Evolutionary conservation across 495 filamentous ascomycete genomes (phyloP), one percentile per base, ranked within the genome.

Genomic region (Neurospora sp.): DNA sequence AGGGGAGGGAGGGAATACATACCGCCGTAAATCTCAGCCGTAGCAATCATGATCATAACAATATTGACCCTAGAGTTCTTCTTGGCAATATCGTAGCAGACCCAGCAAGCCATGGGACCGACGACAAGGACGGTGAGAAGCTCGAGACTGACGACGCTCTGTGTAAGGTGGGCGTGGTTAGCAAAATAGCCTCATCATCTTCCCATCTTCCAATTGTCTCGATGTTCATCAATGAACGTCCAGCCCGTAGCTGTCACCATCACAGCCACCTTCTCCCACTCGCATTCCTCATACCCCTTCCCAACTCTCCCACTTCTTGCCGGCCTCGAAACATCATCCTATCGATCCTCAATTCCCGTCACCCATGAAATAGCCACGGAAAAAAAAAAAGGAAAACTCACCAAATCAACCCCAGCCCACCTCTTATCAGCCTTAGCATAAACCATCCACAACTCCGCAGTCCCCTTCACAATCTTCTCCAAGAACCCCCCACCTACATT

Each of bases 11-110:
- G 2, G 1, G 14, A 9, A 73, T 38, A 68, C 85, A 70, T 76
- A 85, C 92, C 94, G 44, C 95, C 95, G 82, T 98, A 98, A 14
- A 98, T 79, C 84, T 98, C 95, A n/a, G 89, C 94, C 8, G 92
- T 95, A n/a, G 94, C 94, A 69, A 97, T 80, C 35, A 93, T 86
- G 38, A 88, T 86, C 80, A 93, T 90, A 77, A 89, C 84, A 74
- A 95, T 87, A 85, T 89, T 91, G 69, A 88, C 82, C 70, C 86
- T 85, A n/a, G 84, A 86, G 77, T 89, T 87, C 75, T 84, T 86
- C 78, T 81, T 84, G 59, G 83, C 78, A 70, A 96, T 83, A 53
- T 90, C 82, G 77, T 90, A 92, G 74, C 91, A 92, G 38, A 93
- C 87, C 77, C 88, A 91, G 39, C 88, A 76, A 9, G 93, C 92